Base-by-base conservation (phyloP, 2,329 filamentous ascomycete species). In the Cryphonectria nitschkei region DNA sequence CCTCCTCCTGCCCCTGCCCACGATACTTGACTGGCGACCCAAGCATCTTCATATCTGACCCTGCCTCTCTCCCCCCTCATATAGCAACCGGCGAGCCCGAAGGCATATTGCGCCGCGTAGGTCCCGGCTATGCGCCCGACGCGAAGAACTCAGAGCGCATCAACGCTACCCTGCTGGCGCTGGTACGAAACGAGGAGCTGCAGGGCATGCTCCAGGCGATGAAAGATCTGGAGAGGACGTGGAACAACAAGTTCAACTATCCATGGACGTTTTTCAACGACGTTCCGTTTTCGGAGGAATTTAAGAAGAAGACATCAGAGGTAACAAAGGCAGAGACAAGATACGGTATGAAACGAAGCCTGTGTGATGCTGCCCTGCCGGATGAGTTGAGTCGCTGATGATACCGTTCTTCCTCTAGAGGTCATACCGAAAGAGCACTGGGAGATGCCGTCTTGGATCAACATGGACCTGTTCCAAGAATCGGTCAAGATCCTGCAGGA, bases 261-360 rank as follows among this genome's bases (percentile, higher is more conserved):
- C 96, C 96, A 0, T 99, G 96, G 94, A 98, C 94, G 11, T 99
- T 99, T 81, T 97, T 99, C 87, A 99, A 99, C 82, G 95, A 99
- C 78, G 91, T 93, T 67, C 93, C 93, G 22, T 99, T 99, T 78
- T 91, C 92, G 2, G 92, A 96, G 22, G 95, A 98, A 77, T 99
- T 99, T 85, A 98, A 97, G 83, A 85, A 84, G 77, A 89, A 88
- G 81, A 98, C 95, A 0, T 85, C 87, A 73, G 93, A 90, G 39
- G 90, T 88, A 66, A 98, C 95, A 26, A 97, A 97, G 75, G 96
- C 95, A 63, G 90, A 97, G 80, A 93, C 92, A 77, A 88, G 87
- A 80, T 98, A 96, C 79, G 93, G 92, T 95, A 87, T 68, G 83
- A 63, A 39, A 11, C 9, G 54, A 62, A 68, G 37, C 26, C 22